Evolutionary conservation across 306 rosid genomes (phyloP), one percentile per base, ranked within the genome.

Genomic region (Canavalia gladiata): DNA sequence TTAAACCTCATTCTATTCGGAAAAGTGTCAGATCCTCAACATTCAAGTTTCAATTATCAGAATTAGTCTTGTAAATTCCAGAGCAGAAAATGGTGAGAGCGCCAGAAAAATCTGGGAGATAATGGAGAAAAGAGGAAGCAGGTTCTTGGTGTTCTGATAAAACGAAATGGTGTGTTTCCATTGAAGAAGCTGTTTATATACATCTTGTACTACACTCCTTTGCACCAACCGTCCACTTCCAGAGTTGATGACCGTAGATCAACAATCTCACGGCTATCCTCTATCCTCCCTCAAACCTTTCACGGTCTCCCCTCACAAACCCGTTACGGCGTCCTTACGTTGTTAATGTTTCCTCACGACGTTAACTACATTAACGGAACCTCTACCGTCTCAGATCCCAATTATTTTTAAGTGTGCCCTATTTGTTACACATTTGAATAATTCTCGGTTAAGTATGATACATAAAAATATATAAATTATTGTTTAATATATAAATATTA

Each of bases 101-200:
- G 25, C 13, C 34, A 33, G 83, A 75, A 74, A 76, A 18, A 5
- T 37, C 30, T 39, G 11, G 45, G 59, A 71, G 55, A 78, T 13
- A 63, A 63, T 49, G 68, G 49, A 28, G 52, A 10, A 31, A 39
- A 74, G 55, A 81, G 75, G 83, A 74, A 83, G 79, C 72, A 58
- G 79, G 59, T 68, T 79, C 60, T 56, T 39, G n/a, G 47, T 64
- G 51, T 75, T 56, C 50, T 71, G 62, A 76, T 75, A 76, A 54
- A 89, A 90, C 90, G 86, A 90, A 89, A 89, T 80, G 86, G 85
- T 83, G 76, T 74, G 85, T 74, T 84, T 52, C 79, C 86, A 82
- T 89, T 79, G 80, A 74, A 72, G 88, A 85, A 85, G 79, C 75
- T 72, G 56, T 60, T 77, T 87, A 66, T 85, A 85, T 87, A 78